A percentile compares a stretch with the other conserved stretches of the same genome.
phyloP scores from a whole-genome alignment of 306 rosid genomes.

The Vigna trinervia region DNA sequence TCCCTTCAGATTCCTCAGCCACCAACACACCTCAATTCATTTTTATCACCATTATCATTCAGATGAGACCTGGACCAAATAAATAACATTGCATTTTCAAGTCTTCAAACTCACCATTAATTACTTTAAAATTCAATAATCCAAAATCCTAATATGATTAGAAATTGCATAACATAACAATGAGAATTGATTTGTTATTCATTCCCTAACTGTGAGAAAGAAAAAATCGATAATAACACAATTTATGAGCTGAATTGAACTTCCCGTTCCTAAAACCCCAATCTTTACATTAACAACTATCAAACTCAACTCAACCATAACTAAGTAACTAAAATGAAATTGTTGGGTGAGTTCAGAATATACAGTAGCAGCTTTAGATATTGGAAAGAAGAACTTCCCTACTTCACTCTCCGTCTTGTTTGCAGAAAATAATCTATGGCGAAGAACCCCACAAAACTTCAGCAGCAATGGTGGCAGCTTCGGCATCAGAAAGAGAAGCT shows the following conservation, averaged over 20 bases:
- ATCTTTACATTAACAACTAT: background rate
- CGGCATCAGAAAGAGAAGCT: conserved; percentile 80
- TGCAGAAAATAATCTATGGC: conserved; percentile 38
- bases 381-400: background rate
- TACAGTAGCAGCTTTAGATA: background rate
- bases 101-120: background rate
- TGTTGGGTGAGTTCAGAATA: background rate
- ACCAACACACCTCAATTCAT: background rate
- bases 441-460: conserved; percentile 93
- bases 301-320: background rate
- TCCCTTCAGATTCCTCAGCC: conserved; percentile 6
- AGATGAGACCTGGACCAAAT: background rate
- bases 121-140: background rate
- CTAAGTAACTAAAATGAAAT: background rate
- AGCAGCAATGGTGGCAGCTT: conserved; percentile 79
- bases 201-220: background rate
- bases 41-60: background rate
- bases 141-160: background rate
- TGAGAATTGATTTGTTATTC: background rate
- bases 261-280: background rate
- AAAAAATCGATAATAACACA: background rate
- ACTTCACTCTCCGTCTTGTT: too few species aligned
- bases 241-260: background rate
- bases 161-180: background rate
- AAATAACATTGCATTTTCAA: background rate